Evolutionary conservation across 2,329 filamentous ascomycete species (phyloP), one percentile per base, ranked within the genome.

Genomic region (Fusarium sarcochroum): DNA sequence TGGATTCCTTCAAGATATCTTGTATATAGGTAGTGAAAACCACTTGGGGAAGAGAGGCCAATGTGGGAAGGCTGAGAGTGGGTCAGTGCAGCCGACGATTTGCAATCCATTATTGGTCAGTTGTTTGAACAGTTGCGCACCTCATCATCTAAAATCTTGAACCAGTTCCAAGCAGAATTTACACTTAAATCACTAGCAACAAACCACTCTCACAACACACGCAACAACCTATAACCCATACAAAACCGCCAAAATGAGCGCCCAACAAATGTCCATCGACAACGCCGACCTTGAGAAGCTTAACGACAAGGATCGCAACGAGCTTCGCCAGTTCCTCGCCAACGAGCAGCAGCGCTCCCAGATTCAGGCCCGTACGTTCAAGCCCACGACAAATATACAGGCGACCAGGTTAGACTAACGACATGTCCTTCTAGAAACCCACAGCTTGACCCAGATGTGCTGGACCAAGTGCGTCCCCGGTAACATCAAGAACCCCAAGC

Each of bases 401-500:
- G 27, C 15, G 32, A 63, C 17, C 21, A 38, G 2, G 9, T 4
- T 7, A 32, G 46, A 27, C 60, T 74, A 57, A 75, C 10, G 13
- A 25, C 9, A 5, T 42, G 32, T 34, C 32, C 63, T 27, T 4
- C 32, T 57, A 89, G 86, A 84, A 76, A 85, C 86, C 14, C 86
- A 88, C 76, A 80, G 77, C 66, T 75, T 89, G 53, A 88, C 85
- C 42, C 91, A 96, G 75, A 88, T 92, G 63, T 99, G 96, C 87
- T 99, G 94, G 90, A 93, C 90, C 78, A 98, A 98, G 84, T 99
- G 96, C 85, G 85, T 98, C 64, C 91, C 92, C 10, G 85, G 89
- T 54, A 86, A 85, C 59, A 91, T 98, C 78, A 90, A 90, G 72
- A 87, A 85, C 64, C 87, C 89, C 27, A 88, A 89, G 74, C 84